Conservation (phyloP, 257 asterid genomes). For the Lantana camara region DNA sequence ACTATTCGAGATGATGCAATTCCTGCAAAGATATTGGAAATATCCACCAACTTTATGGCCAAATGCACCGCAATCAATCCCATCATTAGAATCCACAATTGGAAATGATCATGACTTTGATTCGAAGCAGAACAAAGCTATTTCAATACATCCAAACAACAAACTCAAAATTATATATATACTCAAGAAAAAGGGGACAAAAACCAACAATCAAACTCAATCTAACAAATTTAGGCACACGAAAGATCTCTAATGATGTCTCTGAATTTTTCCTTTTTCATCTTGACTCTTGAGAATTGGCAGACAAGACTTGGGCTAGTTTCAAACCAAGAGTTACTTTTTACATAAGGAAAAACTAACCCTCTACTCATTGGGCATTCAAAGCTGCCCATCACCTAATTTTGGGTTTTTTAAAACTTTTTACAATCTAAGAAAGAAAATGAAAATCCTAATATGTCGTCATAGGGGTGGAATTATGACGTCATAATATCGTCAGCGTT, state of each 20-base stretch:
- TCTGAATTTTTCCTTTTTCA: slow-evolving; percentile 13
- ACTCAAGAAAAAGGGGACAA: not conserved
- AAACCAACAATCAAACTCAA: not conserved
- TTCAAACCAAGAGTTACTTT: slow-evolving; percentile 36
- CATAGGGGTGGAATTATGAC: slow-evolving; percentile 28
- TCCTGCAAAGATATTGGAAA: not conserved
- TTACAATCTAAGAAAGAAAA: slow-evolving; percentile 18
- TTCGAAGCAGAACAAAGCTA: slow-evolving; percentile 28
- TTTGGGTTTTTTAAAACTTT: slow-evolving; percentile 24
- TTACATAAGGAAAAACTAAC: slow-evolving; percentile 23
- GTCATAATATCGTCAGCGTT: slow-evolving; percentile 28
- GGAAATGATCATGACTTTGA: slow-evolving; percentile 37
- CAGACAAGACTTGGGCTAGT: slow-evolving; percentile 20
- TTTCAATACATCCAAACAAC: slow-evolving; percentile 7
- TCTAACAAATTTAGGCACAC: slow-evolving; percentile 35
- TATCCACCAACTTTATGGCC: not conserved
- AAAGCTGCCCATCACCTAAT: slow-evolving; percentile 32
- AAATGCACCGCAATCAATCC: slow-evolving; percentile 16
- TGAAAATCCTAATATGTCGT: slow-evolving; percentile 33
- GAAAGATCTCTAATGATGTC: slow-evolving; percentile 36
- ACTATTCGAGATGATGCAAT: too few species aligned
- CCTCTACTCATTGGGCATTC: slow-evolving; percentile 35
- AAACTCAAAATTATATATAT: slow-evolving; percentile 21
- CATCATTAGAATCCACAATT: slow-evolving; percentile 19
- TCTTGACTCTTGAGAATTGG: slow-evolving; percentile 25